phyloP scores from a whole-genome alignment of 108 stramenopile genomes.

The Cyclotella sp. region DNA sequence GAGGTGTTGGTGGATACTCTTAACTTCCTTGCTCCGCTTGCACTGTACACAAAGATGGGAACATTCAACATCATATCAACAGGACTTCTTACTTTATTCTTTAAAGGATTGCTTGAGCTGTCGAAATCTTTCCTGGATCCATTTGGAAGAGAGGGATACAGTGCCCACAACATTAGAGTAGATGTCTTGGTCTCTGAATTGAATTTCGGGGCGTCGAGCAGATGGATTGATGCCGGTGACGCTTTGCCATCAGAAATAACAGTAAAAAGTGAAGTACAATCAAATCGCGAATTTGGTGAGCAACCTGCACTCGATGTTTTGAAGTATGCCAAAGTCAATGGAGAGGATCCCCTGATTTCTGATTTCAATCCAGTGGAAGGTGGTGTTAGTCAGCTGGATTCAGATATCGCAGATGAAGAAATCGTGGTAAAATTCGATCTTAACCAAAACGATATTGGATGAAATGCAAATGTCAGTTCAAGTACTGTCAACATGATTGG shows the following conservation, averaged over 20 bases:
- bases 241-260: conserved; percentile 39
- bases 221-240: conserved; percentile 63
- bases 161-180: conserved; percentile 63
- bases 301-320: background rate
- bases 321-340: background rate
- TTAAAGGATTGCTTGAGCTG: conserved; percentile 58
- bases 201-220: conserved; percentile 67
- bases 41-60: conserved; percentile 57
- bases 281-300: background rate
- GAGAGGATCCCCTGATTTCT: background rate
- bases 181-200: conserved; percentile 74
- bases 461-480: too few relatives aligned
- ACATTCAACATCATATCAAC: conserved; percentile 52
- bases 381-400: background rate
- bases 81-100: conserved; percentile 55
- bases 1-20: conserved; percentile 68
- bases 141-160: conserved; percentile 63
- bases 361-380: background rate
- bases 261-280: background rate
- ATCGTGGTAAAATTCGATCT: background rate
- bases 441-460: background rate
- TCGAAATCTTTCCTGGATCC: conserved; percentile 70
- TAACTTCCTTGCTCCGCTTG: conserved; percentile 53
- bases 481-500: too few relatives aligned
- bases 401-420: background rate